Conservation (phyloP, 192 early-diverging fungal species). For the Pilaira anomala region DNA sequence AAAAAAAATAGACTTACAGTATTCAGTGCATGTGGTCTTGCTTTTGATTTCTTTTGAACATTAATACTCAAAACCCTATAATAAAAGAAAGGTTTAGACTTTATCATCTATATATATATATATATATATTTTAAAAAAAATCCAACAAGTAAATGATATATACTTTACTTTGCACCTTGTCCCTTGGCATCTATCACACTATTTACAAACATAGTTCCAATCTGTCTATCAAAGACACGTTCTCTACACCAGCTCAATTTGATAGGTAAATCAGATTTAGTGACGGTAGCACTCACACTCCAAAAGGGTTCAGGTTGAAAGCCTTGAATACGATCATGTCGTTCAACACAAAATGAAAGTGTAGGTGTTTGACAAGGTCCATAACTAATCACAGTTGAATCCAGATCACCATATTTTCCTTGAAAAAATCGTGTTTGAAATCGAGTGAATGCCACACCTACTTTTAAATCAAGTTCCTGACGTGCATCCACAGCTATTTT, state of each 20-base stretch:
- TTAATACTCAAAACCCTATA: not conserved
- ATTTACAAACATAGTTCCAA: conserved; percentile 33
- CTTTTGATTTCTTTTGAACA: conserved; percentile 26
- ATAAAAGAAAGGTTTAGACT: not conserved
- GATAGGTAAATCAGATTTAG: conserved; percentile 11
- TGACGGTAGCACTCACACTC: conserved; percentile 32
- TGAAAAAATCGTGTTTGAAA: conserved; percentile 54
- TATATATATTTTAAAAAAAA: no score
- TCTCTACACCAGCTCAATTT: conserved; percentile 28
- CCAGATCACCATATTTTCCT: conserved; percentile 54
- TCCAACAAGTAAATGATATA: no score
- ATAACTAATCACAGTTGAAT: conserved; percentile 46
- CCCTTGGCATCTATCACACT: conserved; percentile 26
- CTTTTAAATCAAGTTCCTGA: conserved; percentile 53
- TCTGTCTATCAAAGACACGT: conserved; percentile 44
- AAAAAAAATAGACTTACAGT: no score
- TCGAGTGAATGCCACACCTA: conserved; percentile 40
- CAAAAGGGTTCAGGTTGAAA: conserved; percentile 51
- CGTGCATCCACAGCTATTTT: conserved; percentile 48
- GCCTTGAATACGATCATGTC: conserved; percentile 55
- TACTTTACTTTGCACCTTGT: conserved; percentile 44
- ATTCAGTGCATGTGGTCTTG: conserved; percentile 34
- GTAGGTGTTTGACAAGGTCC: conserved; percentile 56
- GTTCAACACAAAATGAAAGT: conserved; percentile 47
- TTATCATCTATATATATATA: no score